Percentiles rank a stretch among this genome's conserved stretches.
Conservation (phyloP, 345 rosid species). For the Melaleuca quinquenervia region DNA sequence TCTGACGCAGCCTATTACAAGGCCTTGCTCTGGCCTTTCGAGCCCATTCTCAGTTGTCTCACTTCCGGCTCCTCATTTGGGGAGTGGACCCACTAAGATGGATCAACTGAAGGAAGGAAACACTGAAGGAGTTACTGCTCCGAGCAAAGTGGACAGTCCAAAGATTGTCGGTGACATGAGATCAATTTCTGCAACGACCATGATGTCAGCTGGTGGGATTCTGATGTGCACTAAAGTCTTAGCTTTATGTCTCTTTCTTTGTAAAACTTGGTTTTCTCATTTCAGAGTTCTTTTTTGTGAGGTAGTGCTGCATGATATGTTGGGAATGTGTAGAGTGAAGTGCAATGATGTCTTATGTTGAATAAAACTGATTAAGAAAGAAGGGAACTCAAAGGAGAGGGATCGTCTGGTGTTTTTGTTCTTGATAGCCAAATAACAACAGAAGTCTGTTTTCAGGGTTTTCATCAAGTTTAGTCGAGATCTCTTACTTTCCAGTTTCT, state of each 20-base stretch:
- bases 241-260: background rate
- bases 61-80: constrained; percentile 28
- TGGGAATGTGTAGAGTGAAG: background rate
- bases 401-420: background rate
- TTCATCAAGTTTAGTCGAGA: background rate
- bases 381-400: background rate
- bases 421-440: background rate
- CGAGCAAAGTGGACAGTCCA: constrained; percentile 28
- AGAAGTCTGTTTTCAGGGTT: background rate
- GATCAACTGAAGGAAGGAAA: background rate
- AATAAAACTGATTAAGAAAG: background rate
- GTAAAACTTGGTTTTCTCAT: background rate
- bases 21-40: constrained; percentile 25
- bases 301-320: background rate
- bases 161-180: constrained; percentile 10
- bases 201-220: constrained; percentile 54
- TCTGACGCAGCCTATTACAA: constrained; percentile 15
- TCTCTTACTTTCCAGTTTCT: background rate
- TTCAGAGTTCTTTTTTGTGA: background rate
- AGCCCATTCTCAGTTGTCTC: constrained; percentile 55
- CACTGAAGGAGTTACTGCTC: constrained; percentile 3
- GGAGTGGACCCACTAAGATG: constrained; percentile 31
- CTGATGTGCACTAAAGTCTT: background rate
- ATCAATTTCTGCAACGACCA: constrained; percentile 16
- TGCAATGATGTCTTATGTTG: background rate